Percentiles rank a stretch among this genome's conserved stretches.
phyloP scores from a whole-genome alignment of 1,284 basidiomycete species.

The Schizopora paradoxa region DNA sequence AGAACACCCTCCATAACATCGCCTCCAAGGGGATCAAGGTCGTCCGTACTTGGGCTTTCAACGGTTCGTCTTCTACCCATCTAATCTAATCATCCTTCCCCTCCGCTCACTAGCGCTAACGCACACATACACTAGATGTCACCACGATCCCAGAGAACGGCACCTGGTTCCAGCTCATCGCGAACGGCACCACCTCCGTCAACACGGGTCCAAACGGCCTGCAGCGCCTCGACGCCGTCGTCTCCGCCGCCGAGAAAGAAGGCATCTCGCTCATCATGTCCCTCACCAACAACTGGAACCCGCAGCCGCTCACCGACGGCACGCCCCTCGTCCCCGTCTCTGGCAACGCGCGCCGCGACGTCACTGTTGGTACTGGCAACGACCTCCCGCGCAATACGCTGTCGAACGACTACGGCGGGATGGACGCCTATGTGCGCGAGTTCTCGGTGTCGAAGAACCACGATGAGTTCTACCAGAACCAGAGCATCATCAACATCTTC shows the following conservation, averaged over 20 bases:
- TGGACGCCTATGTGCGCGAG: conserved; percentile 58
- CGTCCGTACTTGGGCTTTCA: conserved; percentile 30
- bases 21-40: conserved; percentile 27
- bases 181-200: conserved; percentile 26
- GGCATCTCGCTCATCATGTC: conserved; percentile 28
- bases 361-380: conserved; percentile 34
- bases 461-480: conserved; percentile 53
- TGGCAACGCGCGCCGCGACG: conserved; percentile 28
- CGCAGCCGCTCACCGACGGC: conserved; percentile 20
- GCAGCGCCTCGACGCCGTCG: conserved; percentile 28
- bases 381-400: conserved; percentile 45
- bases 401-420: conserved; percentile 58
- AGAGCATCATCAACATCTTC: conserved; percentile 44
- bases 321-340: conserved; percentile 17
- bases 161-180: conserved; percentile 25
- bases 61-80: conserved; percentile 18
- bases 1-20: conserved; percentile 24
- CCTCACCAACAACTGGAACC: conserved; percentile 34
- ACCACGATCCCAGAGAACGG: conserved; percentile 21
- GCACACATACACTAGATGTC: conserved; percentile 19
- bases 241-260: conserved; percentile 25
- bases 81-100: conserved; percentile 4
- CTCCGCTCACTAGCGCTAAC: too few species aligned
- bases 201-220: conserved; percentile 31
- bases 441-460: conserved; percentile 40